A percentile compares a stretch with the other conserved stretches of the same genome.
phyloP scores from a whole-genome alignment of 371 early-diverging fungal genomes.

The Catenaria anguillulae region DNA sequence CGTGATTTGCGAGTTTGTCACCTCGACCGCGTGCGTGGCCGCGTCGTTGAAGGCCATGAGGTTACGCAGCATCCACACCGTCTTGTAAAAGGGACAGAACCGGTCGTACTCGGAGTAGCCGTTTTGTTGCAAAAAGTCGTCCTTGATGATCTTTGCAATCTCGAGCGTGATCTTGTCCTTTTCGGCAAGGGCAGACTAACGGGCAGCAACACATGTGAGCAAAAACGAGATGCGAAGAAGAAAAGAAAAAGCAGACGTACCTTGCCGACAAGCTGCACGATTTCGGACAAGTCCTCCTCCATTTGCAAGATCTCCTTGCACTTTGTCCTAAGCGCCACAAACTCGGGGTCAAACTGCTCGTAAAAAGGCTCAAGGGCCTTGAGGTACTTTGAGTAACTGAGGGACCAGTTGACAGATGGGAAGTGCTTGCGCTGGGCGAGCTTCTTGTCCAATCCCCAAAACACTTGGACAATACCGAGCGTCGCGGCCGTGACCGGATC shows the following conservation, averaged over 20 bases:
- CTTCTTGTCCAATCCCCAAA: conserved; percentile 99
- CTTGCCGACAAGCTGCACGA: conserved; percentile 99
- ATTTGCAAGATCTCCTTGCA: conserved; percentile 97
- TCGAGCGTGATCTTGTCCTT: conserved; percentile 98
- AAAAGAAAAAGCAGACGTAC: conserved; percentile 20
- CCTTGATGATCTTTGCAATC: conserved; percentile 96
- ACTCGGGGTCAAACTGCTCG: conserved; percentile 88
- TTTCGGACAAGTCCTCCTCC: conserved; percentile 98
- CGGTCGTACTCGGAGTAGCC: conserved; percentile 99
- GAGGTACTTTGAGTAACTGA: conserved; percentile 98
- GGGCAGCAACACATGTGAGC: conserved; percentile 12
- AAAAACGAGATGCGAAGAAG: not conserved
- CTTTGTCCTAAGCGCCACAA: conserved; percentile 75
- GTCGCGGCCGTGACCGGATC: conserved; percentile 99
- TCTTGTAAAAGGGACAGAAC: conserved; percentile 99
- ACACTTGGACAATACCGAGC: conserved; percentile 99
- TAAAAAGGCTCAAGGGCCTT: conserved; percentile 94
- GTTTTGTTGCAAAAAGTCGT: conserved; percentile 99
- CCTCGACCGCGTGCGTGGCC: conserved; percentile 86
- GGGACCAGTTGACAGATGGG: conserved; percentile 99
- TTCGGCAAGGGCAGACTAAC: conserved; percentile 93
- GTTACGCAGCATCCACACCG: conserved; percentile 96
- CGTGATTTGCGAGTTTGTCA: conserved; percentile 70
- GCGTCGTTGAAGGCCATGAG: conserved; percentile 94
- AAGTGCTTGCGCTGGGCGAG: conserved; percentile 99